Base-by-base conservation (phyloP, 352 stramenopile species). In the Hyaloperonospora brassicae region DNA sequence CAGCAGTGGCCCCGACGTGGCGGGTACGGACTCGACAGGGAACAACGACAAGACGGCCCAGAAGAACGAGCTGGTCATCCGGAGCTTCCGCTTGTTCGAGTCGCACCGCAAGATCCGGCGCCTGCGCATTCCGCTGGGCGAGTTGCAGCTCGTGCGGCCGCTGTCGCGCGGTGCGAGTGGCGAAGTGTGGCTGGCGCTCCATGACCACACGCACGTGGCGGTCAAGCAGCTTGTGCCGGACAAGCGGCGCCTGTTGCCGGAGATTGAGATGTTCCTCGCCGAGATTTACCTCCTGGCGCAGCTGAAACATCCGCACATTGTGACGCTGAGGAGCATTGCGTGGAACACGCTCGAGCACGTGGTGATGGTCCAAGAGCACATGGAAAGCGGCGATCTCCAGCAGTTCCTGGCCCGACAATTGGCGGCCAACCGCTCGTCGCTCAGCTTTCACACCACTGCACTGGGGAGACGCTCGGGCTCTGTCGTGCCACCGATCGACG, bases 271-370 rank as follows among this genome's bases (percentile, higher is more conserved):
- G 56, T 89, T 91, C 53, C 70, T 87, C 7, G 76, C 68, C 21
- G 79, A 93, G 39, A 76, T 87, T 34, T 88, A 89, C 55, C 65
- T 92, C 57, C 66, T 89, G 47, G 70, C 72, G 8, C 74, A 86
- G 50, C 64, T 92, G 7, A 72, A 79, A 43, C 79, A 92, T 36
- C 67, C 71, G 4, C 69, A 81, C 55, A 89, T 92, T 24, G 68
- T 92, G 40, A 57, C 60, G 11, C 53, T 89, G 25, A 57, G 78
- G 0, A 75, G 72, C 12, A 82, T 87, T 51, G 77, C 78, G 30
- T 87, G 76, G 74, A 83, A 84, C 49, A 84, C 77, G n/a, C 63
- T 87, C 5, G 70, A 77, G 43, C 73, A 89, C 49, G 70, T 86
- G 9, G 47, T 79, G 30, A 89, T 89, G 71, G 72, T 87, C 39